phyloP scores from a whole-genome alignment of 306 rosid species.

The Mimosa bimucronata region DNA sequence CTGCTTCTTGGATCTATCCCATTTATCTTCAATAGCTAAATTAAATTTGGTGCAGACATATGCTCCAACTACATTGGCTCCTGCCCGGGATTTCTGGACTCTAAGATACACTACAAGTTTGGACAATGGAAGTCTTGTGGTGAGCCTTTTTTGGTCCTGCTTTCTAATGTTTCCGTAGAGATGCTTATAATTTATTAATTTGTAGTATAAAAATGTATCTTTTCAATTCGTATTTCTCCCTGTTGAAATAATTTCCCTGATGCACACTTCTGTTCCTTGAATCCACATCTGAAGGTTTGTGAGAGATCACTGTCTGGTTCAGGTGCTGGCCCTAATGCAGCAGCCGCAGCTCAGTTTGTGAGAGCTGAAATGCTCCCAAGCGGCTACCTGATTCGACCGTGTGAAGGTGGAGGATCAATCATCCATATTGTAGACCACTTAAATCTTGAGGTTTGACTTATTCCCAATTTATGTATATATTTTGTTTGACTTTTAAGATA shows the following conservation, averaged over 20 bases:
- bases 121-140: constrained; percentile 97
- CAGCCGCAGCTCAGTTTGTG: constrained; percentile 83
- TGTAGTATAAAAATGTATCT: background rate
- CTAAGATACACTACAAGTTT: constrained; percentile 82
- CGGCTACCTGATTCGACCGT: constrained; percentile 95
- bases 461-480: background rate
- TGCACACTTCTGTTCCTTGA: constrained; percentile 11
- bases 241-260: background rate
- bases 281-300: constrained; percentile 64
- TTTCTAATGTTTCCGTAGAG: background rate
- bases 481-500: background rate
- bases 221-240: background rate
- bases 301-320: constrained; percentile 98
- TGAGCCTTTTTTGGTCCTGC: constrained; percentile 38
- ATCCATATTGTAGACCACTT: constrained; percentile 96
- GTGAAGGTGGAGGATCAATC: constrained; percentile 98
- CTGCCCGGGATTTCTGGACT: constrained; percentile 99
- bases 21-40: constrained; percentile 4
- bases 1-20: background rate
- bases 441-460: constrained; percentile 82
- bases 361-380: constrained; percentile 90
- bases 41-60: constrained; percentile 57
- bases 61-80: constrained; percentile 97
- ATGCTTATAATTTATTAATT: background rate
- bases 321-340: constrained; percentile 85